Base-by-base conservation (phyloP, 2,329 filamentous ascomycete genomes). In the Acarospora socialis region DNA sequence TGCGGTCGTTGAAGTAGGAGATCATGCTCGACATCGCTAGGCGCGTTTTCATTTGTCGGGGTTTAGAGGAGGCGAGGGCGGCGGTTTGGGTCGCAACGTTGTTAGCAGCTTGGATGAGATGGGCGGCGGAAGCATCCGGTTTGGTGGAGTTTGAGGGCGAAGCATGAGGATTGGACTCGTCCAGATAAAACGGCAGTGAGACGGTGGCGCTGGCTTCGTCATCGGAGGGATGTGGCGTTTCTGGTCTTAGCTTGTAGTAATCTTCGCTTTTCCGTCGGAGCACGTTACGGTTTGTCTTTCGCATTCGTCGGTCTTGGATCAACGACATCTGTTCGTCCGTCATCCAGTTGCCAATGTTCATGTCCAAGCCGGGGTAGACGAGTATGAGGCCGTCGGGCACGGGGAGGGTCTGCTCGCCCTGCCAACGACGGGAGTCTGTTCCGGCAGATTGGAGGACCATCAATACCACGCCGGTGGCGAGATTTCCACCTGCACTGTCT, bases 271-370 rank as follows among this genome's bases (percentile, higher is more conserved):
- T 95, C 36, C 81, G 70, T 21, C 77, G 69, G 7, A 94, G 62
- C 34, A 95, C 79, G 16, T 73, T 69, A 35, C 70, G 68, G 48
- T 94, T 93, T 1, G 77, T 83, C 44, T 76, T 77, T 15, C 83
- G 70, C 50, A 76, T 75, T 36, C 74, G 70, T 7, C 83, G 74
- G 41, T 93, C 86, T 42, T 83, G 77, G 41, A 98, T 92, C 38
- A 98, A 60, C 0, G 82, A 74, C 82, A 95, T 92, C 52, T 98
- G 86, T 53, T 95, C 87, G 46, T 95, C 87, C 1, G 82, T 86
- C 86, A 98, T 95, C 90, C 90, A 98, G 54, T 86, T 94, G 21
- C 83, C 83, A 43, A 95, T 95, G 48, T 92, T 94, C 80, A 95
- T 84, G 48, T 95, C 90, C 37, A 98, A 60, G 0, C 78, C 77